Conservation (phyloP, 805 yeast species). For the Scheffersomyces stipitis region DNA sequence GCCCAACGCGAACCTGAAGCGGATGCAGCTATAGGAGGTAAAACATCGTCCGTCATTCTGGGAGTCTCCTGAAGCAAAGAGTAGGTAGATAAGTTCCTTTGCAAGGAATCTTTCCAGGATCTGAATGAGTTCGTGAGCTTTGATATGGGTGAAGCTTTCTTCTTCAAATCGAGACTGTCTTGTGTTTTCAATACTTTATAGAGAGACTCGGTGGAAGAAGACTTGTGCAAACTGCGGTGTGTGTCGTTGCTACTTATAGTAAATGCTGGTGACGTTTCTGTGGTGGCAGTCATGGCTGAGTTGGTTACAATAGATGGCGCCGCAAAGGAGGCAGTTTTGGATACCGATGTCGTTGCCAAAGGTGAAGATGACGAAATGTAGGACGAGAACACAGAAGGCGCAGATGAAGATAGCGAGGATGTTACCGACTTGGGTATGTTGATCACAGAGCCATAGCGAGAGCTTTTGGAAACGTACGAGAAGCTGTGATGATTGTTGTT, state of each 20-base stretch:
- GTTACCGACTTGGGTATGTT: neutral
- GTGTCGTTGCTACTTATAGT: neutral
- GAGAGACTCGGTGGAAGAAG: neutral
- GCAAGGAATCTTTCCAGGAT: neutral
- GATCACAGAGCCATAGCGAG: neutral
- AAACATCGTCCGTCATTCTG: constrained; percentile 9
- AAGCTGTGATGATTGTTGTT: neutral
- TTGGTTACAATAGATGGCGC: neutral
- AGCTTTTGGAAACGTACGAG: neutral
- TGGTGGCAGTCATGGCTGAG: neutral
- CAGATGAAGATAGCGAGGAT: constrained; percentile 9
- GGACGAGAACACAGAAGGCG: constrained; percentile 3
- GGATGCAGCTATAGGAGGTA: neutral
- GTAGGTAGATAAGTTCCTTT: neutral
- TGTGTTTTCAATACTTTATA: neutral
- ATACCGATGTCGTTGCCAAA: neutral
- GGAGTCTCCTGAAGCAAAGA: constrained; percentile 1
- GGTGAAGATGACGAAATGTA: no score
- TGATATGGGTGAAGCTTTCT: neutral
- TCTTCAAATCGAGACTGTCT: neutral
- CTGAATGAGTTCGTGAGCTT: neutral
- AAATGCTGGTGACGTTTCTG: neutral
- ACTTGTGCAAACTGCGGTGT: neutral
- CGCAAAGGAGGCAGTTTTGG: neutral
- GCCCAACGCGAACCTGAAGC: constrained; percentile 23